phyloP scores from a whole-genome alignment of 2,329 filamentous ascomycete species.

The Aspergillus sergii region DNA sequence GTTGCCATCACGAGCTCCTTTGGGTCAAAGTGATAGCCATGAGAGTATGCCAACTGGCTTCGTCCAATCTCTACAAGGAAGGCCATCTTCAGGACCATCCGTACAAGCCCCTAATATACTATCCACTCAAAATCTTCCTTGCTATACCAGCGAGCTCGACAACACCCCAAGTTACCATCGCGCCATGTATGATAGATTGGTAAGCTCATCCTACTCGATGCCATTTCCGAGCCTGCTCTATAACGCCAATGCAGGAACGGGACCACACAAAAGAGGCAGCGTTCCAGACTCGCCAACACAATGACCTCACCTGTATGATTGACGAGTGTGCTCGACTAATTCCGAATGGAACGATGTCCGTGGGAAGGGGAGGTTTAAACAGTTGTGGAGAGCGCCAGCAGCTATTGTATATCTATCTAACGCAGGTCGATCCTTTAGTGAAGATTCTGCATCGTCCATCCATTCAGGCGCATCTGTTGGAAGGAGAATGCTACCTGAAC shows the following conservation, averaged over 20 bases:
- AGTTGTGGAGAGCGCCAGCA: conserved; percentile 3
- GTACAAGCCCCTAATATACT: too few relatives aligned
- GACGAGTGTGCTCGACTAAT: conserved; percentile 16
- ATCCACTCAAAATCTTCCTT: too few relatives aligned
- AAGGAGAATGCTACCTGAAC: conserved; percentile 30
- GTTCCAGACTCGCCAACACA: too few relatives aligned
- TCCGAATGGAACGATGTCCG: too few relatives aligned
- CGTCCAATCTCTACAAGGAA: fast-evolving
- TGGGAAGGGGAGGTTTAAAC: too few relatives aligned
- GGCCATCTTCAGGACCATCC: too few relatives aligned
- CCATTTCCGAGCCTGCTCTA: too few relatives aligned
- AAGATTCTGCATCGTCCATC: conserved; percentile 35
- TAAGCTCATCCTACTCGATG: too few relatives aligned
- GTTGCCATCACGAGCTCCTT: not conserved
- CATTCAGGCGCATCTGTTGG: conserved; percentile 25
- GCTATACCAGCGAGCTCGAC: too few relatives aligned
- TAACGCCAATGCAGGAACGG: too few relatives aligned
- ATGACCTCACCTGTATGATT: conserved; percentile 15
- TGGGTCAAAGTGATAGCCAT: conserved; percentile 17
- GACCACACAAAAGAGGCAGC: too few relatives aligned
- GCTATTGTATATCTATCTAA: conserved; percentile 23
- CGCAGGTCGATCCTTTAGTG: conserved; percentile 34
- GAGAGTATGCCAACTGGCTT: conserved; percentile 21
- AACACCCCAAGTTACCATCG: too few relatives aligned
- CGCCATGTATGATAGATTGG: fast-evolving